These are phyloP conservation scores for Ustilago bromivora DNA, from an alignment of 1,284 basidiomycete species.

Conservation along the genomic window DNA sequence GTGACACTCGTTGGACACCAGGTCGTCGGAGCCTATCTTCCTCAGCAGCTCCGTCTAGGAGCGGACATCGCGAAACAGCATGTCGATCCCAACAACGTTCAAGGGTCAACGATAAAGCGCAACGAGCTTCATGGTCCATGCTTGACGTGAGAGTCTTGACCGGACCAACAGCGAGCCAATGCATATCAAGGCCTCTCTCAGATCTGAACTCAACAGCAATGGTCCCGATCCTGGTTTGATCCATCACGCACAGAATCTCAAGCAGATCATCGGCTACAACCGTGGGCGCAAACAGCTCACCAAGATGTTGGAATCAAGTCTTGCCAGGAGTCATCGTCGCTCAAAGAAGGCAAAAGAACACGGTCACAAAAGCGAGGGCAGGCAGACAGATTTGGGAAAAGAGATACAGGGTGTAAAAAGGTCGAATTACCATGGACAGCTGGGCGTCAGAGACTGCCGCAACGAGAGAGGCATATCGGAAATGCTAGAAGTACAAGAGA, in stretches of 20 bases:
- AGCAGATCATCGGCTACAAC: background rate
- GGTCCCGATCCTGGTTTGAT: background rate
- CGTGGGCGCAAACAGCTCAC: background rate
- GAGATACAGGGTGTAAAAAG: slow-evolving; percentile 44
- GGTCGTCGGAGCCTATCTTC: background rate
- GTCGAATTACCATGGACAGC: slow-evolving; percentile 48
- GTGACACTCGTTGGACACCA: too few relatives aligned
- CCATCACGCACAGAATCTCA: background rate
- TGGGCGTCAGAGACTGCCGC: slow-evolving; percentile 50
- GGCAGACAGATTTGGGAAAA: background rate
- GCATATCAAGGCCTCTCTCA: background rate
- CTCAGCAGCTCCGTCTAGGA: background rate
- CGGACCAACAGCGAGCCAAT: too few relatives aligned
- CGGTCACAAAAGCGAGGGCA: background rate
- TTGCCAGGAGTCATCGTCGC: background rate
- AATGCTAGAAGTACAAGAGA: slow-evolving; percentile 56
- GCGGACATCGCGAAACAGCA: background rate
- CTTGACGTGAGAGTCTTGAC: too few relatives aligned
- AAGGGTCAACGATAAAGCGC: background rate
- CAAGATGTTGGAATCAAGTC: background rate
- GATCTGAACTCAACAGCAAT: background rate
- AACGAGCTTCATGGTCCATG: too few relatives aligned
- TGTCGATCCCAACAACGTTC: background rate
- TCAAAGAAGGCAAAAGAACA: background rate
- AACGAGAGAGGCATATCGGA: slow-evolving; percentile 52